phyloP scores from a whole-genome alignment of 768 basidiomycete species.

The Tubosaeta sp. region DNA sequence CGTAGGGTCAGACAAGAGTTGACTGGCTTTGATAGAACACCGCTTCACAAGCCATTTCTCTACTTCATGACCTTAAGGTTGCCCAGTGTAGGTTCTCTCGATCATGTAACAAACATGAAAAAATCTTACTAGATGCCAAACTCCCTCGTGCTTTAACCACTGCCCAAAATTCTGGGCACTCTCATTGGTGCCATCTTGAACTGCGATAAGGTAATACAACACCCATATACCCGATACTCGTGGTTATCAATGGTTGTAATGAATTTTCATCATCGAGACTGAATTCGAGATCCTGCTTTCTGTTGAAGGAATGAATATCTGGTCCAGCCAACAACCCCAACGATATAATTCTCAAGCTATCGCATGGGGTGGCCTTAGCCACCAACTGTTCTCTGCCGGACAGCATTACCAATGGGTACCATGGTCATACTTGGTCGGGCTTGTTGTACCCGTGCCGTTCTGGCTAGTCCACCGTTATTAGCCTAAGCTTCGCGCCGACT shows the following conservation, averaged over 20 bases:
- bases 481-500: slow-evolving; percentile 29
- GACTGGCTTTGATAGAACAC: slow-evolving; percentile 36
- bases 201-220: slow-evolving; percentile 33
- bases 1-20: slow-evolving; percentile 49
- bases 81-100: slow-evolving; percentile 17
- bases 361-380: slow-evolving; percentile 37
- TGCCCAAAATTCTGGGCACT: slow-evolving; percentile 53
- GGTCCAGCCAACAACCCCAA: slow-evolving; percentile 30
- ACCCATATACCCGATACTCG: not conserved
- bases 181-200: slow-evolving; percentile 48
- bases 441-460: slow-evolving; percentile 37
- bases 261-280: slow-evolving; percentile 33
- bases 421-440: slow-evolving; percentile 31
- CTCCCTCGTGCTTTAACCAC: slow-evolving; percentile 61
- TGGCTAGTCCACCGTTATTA: slow-evolving; percentile 37
- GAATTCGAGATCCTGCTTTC: slow-evolving; percentile 49
- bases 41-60: slow-evolving; percentile 42
- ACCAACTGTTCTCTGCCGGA: slow-evolving; percentile 31
- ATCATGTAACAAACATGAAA: slow-evolving; percentile 34
- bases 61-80: slow-evolving; percentile 56
- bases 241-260: not conserved
- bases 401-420: slow-evolving; percentile 38
- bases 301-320: slow-evolving; percentile 46
- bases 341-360: slow-evolving; percentile 32
- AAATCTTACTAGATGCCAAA: slow-evolving; percentile 35